Percentiles rank a stretch among this genome's conserved stretches.
Conservation (phyloP, 1,284 basidiomycete species). For the Ustilago tritici region DNA sequence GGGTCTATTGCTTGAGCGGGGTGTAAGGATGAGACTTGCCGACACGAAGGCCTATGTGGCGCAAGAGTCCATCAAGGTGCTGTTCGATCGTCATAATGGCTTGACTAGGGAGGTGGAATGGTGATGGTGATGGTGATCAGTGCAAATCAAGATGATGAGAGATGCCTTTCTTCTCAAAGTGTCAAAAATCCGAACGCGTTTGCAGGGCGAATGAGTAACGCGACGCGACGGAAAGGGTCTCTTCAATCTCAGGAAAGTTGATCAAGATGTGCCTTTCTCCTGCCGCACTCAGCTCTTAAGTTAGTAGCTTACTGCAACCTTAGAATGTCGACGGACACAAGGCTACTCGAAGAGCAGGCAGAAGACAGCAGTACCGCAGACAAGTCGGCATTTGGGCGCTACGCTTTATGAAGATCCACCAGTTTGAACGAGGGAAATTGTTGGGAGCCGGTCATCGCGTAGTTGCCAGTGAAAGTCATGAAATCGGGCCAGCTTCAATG, state of each 20-base stretch:
- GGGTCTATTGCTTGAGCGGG: neutral
- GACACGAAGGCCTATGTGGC: slow-evolving; percentile 50
- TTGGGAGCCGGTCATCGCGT: slow-evolving; percentile 4
- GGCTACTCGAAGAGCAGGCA: neutral
- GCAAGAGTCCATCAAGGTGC: slow-evolving; percentile 34
- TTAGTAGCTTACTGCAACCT: neutral
- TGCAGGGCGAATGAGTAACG: slow-evolving; percentile 10
- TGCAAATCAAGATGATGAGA: neutral
- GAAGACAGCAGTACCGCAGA: neutral
- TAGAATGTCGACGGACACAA: too few species aligned
- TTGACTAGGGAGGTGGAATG: neutral
- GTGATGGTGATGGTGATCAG: slow-evolving; percentile 4
- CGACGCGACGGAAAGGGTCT: slow-evolving; percentile 9
- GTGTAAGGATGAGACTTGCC: slow-evolving; percentile 20
- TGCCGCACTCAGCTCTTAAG: neutral
- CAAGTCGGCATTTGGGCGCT: neutral
- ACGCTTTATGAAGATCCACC: slow-evolving; percentile 3
- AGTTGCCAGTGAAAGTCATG: neutral
- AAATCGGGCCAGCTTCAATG: neutral
- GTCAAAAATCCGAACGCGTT: slow-evolving; percentile 1
- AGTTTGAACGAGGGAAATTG: slow-evolving; percentile 1
- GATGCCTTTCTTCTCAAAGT: neutral
- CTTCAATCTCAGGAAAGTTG: neutral
- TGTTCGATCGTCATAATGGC: slow-evolving; percentile 32
- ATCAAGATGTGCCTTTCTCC: neutral